Evolutionary conservation across 371 early-diverging fungal species (phyloP).

Genomic region (Haplosporangium sp.): DNA sequence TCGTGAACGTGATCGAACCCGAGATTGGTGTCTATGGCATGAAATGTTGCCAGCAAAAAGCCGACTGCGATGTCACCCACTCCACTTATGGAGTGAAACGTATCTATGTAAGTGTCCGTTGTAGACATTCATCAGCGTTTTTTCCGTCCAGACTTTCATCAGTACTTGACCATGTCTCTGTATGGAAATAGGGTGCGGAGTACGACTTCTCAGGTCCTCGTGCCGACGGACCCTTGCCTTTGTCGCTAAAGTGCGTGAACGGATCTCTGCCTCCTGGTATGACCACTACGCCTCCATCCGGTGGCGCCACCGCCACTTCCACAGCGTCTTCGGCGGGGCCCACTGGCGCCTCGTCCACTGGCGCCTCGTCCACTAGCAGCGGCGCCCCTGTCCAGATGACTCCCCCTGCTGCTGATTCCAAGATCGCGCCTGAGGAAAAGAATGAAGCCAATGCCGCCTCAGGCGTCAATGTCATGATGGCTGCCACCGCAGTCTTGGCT

Average conservation of each 20-base stretch:
- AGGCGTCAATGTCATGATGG: constrained; percentile 16
- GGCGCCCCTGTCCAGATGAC: neutral
- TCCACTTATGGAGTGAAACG: constrained; percentile 46
- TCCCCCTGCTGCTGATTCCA: neutral
- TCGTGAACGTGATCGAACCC: constrained; percentile 64
- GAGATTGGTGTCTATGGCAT: constrained; percentile 60
- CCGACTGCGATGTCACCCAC: constrained; percentile 45
- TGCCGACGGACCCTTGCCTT: constrained; percentile 40
- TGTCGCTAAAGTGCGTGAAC: constrained; percentile 34
- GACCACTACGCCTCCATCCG: constrained; percentile 2
- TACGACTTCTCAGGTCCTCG: constrained; percentile 43
- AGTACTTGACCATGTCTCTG: too few relatives aligned
- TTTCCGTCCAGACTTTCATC: too few relatives aligned
- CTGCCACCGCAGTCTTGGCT: constrained; percentile 34
- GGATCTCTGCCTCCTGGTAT: constrained; percentile 32
- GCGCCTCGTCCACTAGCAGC: neutral
- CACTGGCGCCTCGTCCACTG: constrained; percentile 1
- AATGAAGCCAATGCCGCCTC: constrained; percentile 14
- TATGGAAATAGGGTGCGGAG: constrained; percentile 9
- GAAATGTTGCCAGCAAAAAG: constrained; percentile 57
- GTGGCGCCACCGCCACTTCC: constrained; percentile 3
- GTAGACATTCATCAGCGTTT: too few relatives aligned
- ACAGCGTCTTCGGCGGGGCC: constrained; percentile 4
- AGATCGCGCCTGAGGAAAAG: constrained; percentile 6
- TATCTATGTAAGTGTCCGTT: constrained; percentile 12